Conservation (phyloP, 1,284 basidiomycete species). For the Leccinum subrobustum region DNA sequence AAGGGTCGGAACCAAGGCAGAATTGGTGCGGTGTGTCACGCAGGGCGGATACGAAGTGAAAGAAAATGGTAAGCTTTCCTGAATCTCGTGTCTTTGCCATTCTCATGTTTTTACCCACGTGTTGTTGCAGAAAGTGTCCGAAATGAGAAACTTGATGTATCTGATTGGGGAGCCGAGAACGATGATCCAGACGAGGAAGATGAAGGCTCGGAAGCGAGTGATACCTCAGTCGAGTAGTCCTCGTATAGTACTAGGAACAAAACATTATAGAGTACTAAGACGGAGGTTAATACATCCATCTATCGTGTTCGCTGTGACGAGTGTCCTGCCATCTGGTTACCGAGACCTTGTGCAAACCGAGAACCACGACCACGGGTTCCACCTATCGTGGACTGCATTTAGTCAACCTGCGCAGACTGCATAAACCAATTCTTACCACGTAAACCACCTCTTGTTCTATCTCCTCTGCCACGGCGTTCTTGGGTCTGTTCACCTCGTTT, state of each 20-base stretch:
- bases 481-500: slow-evolving; percentile 75
- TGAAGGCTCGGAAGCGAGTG: slow-evolving; percentile 26
- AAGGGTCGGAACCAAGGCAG: slow-evolving; percentile 76
- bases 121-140: slow-evolving; percentile 48
- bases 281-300: slow-evolving; percentile 1
- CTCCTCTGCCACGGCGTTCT: slow-evolving; percentile 70
- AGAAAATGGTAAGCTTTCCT: slow-evolving; percentile 55
- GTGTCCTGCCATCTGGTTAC: slow-evolving; percentile 65
- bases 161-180: slow-evolving; percentile 55
- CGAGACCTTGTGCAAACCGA: slow-evolving; percentile 76
- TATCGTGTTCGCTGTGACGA: slow-evolving; percentile 22
- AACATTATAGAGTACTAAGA: slow-evolving; percentile 1
- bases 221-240: slow-evolving; percentile 7
- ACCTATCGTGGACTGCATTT: slow-evolving; percentile 35
- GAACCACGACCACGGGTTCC: slow-evolving; percentile 67
- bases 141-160: slow-evolving; percentile 64
- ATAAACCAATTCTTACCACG: slow-evolving; percentile 43
- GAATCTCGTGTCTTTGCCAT: not conserved
- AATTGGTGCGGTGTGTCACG: slow-evolving; percentile 81
- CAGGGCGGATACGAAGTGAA: slow-evolving; percentile 86
- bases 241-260: slow-evolving; percentile 1
- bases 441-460: slow-evolving; percentile 48
- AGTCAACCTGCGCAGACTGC: not conserved
- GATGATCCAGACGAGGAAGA: slow-evolving; percentile 32
- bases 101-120: not conserved